Evolutionary conservation across 164 flowering plant species (phyloP).

Genomic region (Magnolia officinalis): DNA sequence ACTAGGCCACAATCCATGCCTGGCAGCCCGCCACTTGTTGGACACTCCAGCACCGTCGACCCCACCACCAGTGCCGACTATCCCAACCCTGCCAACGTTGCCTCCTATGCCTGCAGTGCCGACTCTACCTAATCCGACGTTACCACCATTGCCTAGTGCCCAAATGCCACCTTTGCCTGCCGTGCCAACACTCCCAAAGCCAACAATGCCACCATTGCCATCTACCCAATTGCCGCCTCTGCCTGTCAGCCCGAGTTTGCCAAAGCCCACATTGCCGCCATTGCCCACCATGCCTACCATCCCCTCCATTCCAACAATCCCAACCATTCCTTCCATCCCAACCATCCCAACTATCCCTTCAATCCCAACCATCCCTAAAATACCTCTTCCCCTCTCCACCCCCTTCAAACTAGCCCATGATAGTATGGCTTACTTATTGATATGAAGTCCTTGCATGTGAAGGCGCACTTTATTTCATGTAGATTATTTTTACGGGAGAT

Average conservation of each 20-base stretch:
- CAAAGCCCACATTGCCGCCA: not conserved
- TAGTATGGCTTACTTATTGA: too few species aligned
- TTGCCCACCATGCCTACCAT: not conserved
- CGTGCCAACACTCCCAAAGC: not conserved
- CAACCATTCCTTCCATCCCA: not conserved
- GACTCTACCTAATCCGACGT: not conserved
- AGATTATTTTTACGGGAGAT: too few species aligned
- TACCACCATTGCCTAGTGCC: not conserved
- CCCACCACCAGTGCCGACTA: not conserved
- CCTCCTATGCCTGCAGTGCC: constrained; percentile 3
- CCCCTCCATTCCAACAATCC: not conserved
- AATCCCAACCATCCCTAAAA: constrained; percentile 1
- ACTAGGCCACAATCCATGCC: not conserved
- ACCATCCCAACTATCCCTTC: not conserved
- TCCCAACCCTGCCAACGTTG: not conserved
- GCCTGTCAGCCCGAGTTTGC: not conserved
- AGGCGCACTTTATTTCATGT: too few species aligned
- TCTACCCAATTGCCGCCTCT: not conserved
- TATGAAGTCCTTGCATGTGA: too few species aligned
- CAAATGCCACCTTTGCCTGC: not conserved
- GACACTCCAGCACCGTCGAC: not conserved
- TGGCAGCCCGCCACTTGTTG: not conserved
- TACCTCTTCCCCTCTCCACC: not conserved
- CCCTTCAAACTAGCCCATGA: not conserved
- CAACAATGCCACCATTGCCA: constrained; percentile 2